Base-by-base conservation (phyloP, 352 stramenopile species). In the Blastocystis sp. region DNA sequence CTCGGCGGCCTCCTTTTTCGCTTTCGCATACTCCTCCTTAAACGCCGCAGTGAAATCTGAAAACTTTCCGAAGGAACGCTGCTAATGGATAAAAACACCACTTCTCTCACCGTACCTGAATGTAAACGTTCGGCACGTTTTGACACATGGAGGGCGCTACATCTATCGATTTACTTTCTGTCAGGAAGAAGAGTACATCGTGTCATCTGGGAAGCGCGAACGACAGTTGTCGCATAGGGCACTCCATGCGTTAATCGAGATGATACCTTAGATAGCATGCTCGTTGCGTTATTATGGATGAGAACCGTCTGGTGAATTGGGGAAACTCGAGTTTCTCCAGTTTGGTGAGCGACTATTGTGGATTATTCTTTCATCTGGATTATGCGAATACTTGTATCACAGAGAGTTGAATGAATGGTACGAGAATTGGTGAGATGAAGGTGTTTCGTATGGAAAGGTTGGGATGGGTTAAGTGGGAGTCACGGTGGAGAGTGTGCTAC, bases 11-110 rank as follows among this genome's bases (percentile, higher is more conserved):
- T 84, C 59, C 7, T 75, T 34, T 27, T 75, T 61, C 18, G 57
- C 75, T 27, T 56, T 65, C 16, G 57, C 75, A 38, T 85, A 72
- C 21, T 85, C 48, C 48, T 85, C 75, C 42, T 85, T 81, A 42
- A 81, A 81, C 18, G 69, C 24, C 27, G 54, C 49, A 32, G 69
- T 46, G n/a, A 81, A 81, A 38, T 81, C 69, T 7, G 69, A 81
- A 27, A 81, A 81, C 48, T 44, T 63, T 1, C 69, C 69, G 40
- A 81, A 81, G 46, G 36, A 49, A 48, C 69, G 69, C 18, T 54
- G 18, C 69, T 81, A 81, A 21, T 40, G 14, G 18, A 64, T 63
- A 49, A 61, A 27, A 63, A 34, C 11, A n/a, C 8, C 36, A 16
- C 29, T 21, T 4, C 14, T 27, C 29, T n/a, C 2, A 32, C 24